Percentiles rank a stretch among this genome's conserved stretches.
phyloP scores from a whole-genome alignment of 345 rosid genomes.

The Physaria fendleri region DNA sequence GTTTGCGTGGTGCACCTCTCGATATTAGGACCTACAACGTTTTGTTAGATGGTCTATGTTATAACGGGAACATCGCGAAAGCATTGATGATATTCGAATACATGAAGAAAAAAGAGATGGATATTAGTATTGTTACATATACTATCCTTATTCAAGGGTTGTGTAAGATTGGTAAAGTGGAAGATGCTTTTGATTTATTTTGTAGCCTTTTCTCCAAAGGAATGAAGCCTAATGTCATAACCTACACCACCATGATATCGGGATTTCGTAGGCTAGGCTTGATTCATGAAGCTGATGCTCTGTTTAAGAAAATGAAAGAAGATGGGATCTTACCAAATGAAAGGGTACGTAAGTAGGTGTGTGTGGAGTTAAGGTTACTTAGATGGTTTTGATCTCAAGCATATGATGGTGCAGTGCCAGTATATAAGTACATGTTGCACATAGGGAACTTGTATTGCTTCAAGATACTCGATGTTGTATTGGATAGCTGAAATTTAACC shows the following conservation, averaged over 20 bases:
- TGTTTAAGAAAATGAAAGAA: slow-evolving; percentile 30
- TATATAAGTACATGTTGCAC: not conserved
- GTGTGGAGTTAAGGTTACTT: not conserved
- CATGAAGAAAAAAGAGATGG: slow-evolving; percentile 13
- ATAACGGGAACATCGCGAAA: slow-evolving; percentile 7
- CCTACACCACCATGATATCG: slow-evolving; percentile 27
- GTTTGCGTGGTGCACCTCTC: slow-evolving; percentile 3
- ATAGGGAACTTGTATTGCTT: not conserved
- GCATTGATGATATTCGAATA: slow-evolving; percentile 11
- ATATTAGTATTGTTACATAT: slow-evolving; percentile 24
- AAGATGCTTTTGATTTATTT: slow-evolving; percentile 31
- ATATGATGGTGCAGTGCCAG: not conserved
- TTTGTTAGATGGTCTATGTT: slow-evolving; percentile 20
- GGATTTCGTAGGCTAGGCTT: slow-evolving; percentile 33
- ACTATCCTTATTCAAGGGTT: slow-evolving; percentile 36
- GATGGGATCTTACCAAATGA: slow-evolving; percentile 27
- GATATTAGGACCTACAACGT: slow-evolving; percentile 26
- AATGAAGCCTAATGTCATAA: slow-evolving; percentile 33
- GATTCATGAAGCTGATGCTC: slow-evolving; percentile 27
- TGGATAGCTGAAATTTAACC: not conserved
- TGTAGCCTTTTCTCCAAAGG: slow-evolving; percentile 24
- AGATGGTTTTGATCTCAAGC: slow-evolving; percentile 6
- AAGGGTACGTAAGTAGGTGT: not conserved
- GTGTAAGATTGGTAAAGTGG: slow-evolving; percentile 34
- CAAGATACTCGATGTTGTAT: not conserved